phyloP scores from a whole-genome alignment of 768 basidiomycete genomes.

The Rhizopogon roseolus region DNA sequence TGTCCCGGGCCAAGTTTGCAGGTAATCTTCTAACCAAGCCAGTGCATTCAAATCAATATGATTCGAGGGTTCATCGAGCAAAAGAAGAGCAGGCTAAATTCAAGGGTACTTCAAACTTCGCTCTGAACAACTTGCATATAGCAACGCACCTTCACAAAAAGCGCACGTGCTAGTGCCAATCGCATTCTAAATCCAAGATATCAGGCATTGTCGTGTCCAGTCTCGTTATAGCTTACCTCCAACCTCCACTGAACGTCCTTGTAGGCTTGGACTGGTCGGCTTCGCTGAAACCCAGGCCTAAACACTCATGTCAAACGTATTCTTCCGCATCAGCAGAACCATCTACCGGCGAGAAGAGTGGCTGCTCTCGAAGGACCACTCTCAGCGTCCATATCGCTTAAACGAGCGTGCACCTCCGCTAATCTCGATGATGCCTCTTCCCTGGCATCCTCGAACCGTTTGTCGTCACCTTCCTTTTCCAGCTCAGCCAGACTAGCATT shows the following conservation, averaged over 20 bases:
- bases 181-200: constrained; percentile 65
- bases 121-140: neutral
- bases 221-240: constrained; percentile 52
- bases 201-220: neutral
- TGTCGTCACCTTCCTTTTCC: constrained; percentile 72
- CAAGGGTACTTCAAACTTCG: constrained; percentile 5
- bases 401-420: constrained; percentile 82
- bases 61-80: constrained; percentile 95
- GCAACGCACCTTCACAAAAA: constrained; percentile 81
- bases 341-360: constrained; percentile 75
- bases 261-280: constrained; percentile 81
- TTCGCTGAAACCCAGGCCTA: constrained; percentile 90
- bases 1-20: constrained; percentile 92
- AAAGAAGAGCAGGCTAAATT: constrained; percentile 61
- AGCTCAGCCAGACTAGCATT: constrained; percentile 70
- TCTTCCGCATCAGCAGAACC: neutral
- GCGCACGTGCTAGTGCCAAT: constrained; percentile 87
- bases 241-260: constrained; percentile 91
- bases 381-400: constrained; percentile 98
- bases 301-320: neutral
- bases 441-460: constrained; percentile 75
- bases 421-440: constrained; percentile 81
- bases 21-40: constrained; percentile 96
- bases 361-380: constrained; percentile 95
- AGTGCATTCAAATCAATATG: constrained; percentile 95